phyloP scores from a whole-genome alignment of 1,284 basidiomycete species.

The Ustilago tritici region DNA sequence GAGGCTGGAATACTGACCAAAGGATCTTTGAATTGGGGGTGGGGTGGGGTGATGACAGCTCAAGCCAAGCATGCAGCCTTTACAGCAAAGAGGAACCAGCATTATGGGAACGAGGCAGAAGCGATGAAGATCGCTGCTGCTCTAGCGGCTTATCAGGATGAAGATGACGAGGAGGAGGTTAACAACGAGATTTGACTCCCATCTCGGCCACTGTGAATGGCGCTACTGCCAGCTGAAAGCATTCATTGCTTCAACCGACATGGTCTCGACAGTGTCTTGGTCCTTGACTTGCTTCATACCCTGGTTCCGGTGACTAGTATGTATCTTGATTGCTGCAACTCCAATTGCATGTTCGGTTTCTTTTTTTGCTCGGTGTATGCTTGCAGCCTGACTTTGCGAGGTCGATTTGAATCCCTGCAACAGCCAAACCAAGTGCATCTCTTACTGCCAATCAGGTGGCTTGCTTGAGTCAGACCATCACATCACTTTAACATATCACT shows the following conservation, averaged over 20 bases:
- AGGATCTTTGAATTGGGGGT: neutral
- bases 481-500: neutral
- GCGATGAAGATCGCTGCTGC: constrained; percentile 64
- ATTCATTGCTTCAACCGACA: too few relatives aligned
- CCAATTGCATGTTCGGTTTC: too few relatives aligned
- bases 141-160: constrained; percentile 60
- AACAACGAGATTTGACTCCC: constrained; percentile 29
- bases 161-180: constrained; percentile 62
- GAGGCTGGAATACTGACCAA: neutral
- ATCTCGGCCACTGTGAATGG: constrained; percentile 31
- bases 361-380: too few relatives aligned
- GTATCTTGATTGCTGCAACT: too few relatives aligned
- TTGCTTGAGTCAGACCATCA: too few relatives aligned
- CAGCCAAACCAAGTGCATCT: too few relatives aligned
- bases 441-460: too few relatives aligned
- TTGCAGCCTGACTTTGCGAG: too few relatives aligned
- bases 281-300: neutral
- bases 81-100: constrained; percentile 64
- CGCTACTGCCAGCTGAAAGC: constrained; percentile 22
- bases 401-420: too few relatives aligned
- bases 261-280: neutral
- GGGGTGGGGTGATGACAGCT: constrained; percentile 1
- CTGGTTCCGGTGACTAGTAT: neutral
- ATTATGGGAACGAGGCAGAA: constrained; percentile 68
- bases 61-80: constrained; percentile 65